phyloP scores from a whole-genome alignment of 371 early-diverging fungal genomes.

The Mortierella sp. region DNA sequence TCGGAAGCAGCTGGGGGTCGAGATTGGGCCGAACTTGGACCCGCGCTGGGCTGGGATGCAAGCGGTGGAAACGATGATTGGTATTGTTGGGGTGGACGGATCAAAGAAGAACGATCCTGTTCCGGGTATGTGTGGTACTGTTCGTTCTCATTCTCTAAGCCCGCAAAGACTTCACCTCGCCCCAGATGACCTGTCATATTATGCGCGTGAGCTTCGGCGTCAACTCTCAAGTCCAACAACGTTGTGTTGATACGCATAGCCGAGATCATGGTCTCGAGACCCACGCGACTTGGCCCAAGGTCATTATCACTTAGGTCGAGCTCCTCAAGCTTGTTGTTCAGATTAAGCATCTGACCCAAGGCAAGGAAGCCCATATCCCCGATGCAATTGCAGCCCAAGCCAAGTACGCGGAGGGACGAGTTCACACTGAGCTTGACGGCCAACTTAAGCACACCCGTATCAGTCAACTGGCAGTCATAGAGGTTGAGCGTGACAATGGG shows the following conservation, averaged over 20 bases:
- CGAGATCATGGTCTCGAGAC: constrained; percentile 31
- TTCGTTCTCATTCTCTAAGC: too few relatives aligned
- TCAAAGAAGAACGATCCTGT: too few relatives aligned
- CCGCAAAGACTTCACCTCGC: too few relatives aligned
- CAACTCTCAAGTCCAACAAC: constrained; percentile 24
- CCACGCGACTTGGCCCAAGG: constrained; percentile 25
- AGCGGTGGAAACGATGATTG: too few relatives aligned
- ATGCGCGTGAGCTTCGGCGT: constrained; percentile 27
- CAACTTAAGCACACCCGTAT: constrained; percentile 34
- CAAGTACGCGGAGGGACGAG: constrained; percentile 31
- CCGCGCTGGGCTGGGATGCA: too few relatives aligned
- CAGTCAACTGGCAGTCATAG: constrained; percentile 50
- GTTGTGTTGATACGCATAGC: constrained; percentile 39
- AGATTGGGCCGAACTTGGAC: too few relatives aligned
- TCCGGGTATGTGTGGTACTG: too few relatives aligned
- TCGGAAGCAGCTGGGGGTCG: too few relatives aligned
- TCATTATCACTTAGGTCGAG: constrained; percentile 47
- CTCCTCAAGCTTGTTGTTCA: constrained; percentile 43
- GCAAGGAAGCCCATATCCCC: constrained; percentile 39
- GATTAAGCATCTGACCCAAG: constrained; percentile 25
- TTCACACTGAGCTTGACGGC: constrained; percentile 48
- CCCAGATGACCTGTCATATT: neutral
- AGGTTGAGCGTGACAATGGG: constrained; percentile 33
- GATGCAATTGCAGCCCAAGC: constrained; percentile 37
- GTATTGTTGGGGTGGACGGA: too few relatives aligned